Base-by-base conservation (phyloP, 257 asterid genomes). In the Penstemon barbatus region DNA sequence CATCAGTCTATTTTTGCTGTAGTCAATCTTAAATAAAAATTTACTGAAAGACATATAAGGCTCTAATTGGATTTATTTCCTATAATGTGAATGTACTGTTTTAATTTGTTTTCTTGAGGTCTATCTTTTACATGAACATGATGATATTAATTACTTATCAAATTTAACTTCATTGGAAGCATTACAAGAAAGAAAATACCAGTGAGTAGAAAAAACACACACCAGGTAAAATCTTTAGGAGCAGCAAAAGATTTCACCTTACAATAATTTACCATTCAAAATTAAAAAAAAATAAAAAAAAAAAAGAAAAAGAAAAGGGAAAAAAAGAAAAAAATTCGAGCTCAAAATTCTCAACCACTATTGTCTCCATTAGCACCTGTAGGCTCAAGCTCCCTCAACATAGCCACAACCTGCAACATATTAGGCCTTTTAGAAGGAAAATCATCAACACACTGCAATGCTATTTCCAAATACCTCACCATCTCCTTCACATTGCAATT, bases 391-490 rank as follows among this genome's bases (percentile, higher is more conserved):
- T 92, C 98, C 66, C 98, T 82, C 64, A 92, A 69, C 98, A 92
- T 86, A 10, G 98, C 96, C 40, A 92, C 97, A 51, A 84, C 96
- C 79, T 92, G 97, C 83, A 92, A 66, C 97, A 92, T 92, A 61
- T 75, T 92, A 9, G 93, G 98, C 80, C 98, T 78, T 68, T 83
- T 92, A 18, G 98, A 92, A 2, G 98, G 97, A 13, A 92, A 92
- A 70, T 92, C 98, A 70, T 92, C 97, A 8, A 92, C 97, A 49
- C 98, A 92, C 55, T 86, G 90, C 81, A 89, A 61, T 58, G 92
- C 77, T 36, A 89, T 85, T 78, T 92, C 95, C 78, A 92, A 72
- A 44, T 89, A 92, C 69, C 87, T 92, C 7, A 88, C 85, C 97
- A 86, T 92, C 81, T 92, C 98, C 75, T 92, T 92, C 46, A 89